A percentile compares a stretch with the other conserved stretches of the same genome.
Evolutionary conservation across 192 early-diverging fungal genomes (phyloP).

Genomic region (Jimgerdemannia lactiflua): DNA sequence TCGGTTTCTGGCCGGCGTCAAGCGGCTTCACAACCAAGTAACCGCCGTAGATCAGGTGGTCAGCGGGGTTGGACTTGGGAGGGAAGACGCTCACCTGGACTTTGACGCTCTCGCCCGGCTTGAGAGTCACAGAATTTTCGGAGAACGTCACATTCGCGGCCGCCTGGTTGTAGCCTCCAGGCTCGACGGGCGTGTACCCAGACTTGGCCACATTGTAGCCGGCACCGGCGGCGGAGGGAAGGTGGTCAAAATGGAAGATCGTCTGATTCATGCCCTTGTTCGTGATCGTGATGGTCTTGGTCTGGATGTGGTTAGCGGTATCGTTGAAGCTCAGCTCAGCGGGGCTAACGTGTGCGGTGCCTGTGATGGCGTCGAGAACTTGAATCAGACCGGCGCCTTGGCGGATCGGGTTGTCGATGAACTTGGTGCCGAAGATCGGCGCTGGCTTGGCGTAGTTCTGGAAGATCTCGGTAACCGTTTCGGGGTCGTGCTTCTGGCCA

Average conservation of each 20-base stretch:
- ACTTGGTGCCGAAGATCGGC: neutral
- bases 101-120: constrained; percentile 17
- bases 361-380: constrained; percentile 36
- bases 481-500: constrained; percentile 9
- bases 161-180: constrained; percentile 3
- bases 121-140: neutral
- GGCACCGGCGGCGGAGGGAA: constrained; percentile 25
- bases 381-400: constrained; percentile 58
- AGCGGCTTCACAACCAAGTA: constrained; percentile 32
- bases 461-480: constrained; percentile 25
- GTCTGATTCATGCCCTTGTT: constrained; percentile 31
- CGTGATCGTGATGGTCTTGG: constrained; percentile 30
- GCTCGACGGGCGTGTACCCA: constrained; percentile 10
- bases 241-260: constrained; percentile 28
- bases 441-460: constrained; percentile 28
- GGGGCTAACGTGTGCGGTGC: constrained; percentile 34
- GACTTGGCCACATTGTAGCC: constrained; percentile 24
- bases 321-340: constrained; percentile 50
- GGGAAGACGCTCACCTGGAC: constrained; percentile 6
- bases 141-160: constrained; percentile 1
- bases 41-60: constrained; percentile 42
- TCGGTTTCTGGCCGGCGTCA: constrained; percentile 9
- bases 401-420: constrained; percentile 23
- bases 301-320: constrained; percentile 26
- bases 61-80: constrained; percentile 12